phyloP scores from a whole-genome alignment of 78 protist species.

The Tieghemostelium lacteum region DNA sequence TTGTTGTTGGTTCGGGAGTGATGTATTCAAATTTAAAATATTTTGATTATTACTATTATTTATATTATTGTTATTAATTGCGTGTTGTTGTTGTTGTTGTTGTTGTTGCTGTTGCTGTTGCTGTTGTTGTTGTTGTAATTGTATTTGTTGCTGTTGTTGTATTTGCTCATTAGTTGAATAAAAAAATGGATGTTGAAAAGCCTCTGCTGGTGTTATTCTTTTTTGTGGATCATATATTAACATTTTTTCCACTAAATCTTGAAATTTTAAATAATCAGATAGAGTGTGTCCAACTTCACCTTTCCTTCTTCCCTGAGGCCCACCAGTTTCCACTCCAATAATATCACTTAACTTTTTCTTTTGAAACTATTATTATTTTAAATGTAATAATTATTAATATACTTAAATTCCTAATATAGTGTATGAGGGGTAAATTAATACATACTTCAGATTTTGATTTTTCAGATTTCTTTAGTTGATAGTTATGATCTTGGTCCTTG shows the following conservation, averaged over 20 bases:
- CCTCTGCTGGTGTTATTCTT: slow-evolving; percentile 89
- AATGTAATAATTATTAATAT: neutral
- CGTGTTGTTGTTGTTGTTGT: slow-evolving; percentile 11
- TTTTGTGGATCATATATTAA: slow-evolving; percentile 88
- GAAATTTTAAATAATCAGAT: slow-evolving; percentile 81
- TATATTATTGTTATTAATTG: neutral
- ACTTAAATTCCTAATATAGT: neutral
- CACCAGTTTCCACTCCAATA: slow-evolving; percentile 81
- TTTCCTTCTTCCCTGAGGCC: slow-evolving; percentile 84
- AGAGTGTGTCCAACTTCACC: slow-evolving; percentile 82
- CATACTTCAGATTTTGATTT: slow-evolving; percentile 26
- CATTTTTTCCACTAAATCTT: slow-evolving; percentile 86
- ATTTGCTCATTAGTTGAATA: slow-evolving; percentile 2
- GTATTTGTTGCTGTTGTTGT: slow-evolving; percentile 4
- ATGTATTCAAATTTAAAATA: no score
- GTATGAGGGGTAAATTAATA: neutral
- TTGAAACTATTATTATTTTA: slow-evolving; percentile 23
- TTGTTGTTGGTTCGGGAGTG: neutral
- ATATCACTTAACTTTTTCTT: slow-evolving; percentile 33
- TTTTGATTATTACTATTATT: neutral
- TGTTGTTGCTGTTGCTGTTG: neutral
- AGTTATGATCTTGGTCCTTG: slow-evolving; percentile 4
- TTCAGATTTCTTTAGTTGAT: slow-evolving; percentile 21
- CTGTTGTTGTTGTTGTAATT: slow-evolving; percentile 14
- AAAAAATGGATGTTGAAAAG: slow-evolving; percentile 90